phyloP scores from a whole-genome alignment of 495 filamentous ascomycete species.

The Annulohypoxylon nitens region DNA sequence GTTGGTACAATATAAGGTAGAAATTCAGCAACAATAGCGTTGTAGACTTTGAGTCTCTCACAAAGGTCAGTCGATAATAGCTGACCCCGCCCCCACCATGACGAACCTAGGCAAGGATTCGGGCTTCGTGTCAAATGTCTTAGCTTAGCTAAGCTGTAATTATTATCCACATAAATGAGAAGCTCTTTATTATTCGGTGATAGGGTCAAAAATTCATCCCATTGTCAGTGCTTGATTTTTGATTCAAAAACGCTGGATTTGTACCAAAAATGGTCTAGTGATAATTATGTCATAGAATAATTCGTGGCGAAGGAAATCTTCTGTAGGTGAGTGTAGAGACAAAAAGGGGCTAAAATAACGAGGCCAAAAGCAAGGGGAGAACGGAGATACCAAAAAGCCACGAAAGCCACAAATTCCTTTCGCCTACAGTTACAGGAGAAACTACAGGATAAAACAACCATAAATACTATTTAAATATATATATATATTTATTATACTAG shows the following conservation, averaged over 20 bases:
- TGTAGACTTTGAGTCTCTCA: background rate
- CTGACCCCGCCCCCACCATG: constrained; percentile 43
- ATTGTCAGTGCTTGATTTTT: background rate
- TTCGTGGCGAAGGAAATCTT: background rate
- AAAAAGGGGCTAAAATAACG: background rate
- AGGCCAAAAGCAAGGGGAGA: background rate
- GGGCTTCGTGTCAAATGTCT: background rate
- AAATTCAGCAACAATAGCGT: constrained; percentile 5
- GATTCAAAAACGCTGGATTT: background rate
- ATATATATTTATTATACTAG: background rate
- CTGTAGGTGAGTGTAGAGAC: background rate
- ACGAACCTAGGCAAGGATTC: constrained; percentile 22
- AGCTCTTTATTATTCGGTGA: background rate
- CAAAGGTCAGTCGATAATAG: constrained; percentile 35
- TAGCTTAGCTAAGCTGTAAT: constrained; percentile 28
- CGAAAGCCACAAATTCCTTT: background rate
- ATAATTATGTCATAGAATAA: background rate
- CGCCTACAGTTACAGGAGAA: background rate
- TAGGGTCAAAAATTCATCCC: background rate
- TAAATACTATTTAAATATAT: background rate
- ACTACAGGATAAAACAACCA: background rate
- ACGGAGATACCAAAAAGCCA: background rate
- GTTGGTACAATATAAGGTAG: constrained; percentile 1
- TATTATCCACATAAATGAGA: background rate
- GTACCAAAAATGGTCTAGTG: background rate